Evolutionary conservation across 1,284 basidiomycete genomes (phyloP).

Genomic region (Cutaneotrichosporon cutaneum): DNA sequence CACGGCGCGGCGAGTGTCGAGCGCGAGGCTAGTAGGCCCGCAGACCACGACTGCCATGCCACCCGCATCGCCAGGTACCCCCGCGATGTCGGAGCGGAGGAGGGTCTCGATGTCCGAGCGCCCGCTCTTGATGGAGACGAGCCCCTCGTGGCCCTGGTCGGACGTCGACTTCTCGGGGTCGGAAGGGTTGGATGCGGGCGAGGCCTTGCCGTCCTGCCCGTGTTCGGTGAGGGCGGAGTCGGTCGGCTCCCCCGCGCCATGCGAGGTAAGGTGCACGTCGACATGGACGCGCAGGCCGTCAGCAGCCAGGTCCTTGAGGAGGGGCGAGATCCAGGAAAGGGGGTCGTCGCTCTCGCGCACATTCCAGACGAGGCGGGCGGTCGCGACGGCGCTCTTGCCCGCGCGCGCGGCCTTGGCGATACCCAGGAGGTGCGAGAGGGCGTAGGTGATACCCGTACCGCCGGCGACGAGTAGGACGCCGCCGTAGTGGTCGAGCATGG

Average conservation of each 20-base stretch:
- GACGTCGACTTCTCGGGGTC: background rate
- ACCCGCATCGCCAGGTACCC: slow-evolving; percentile 4
- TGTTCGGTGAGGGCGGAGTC: too few species aligned
- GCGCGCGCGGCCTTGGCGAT: slow-evolving; percentile 32
- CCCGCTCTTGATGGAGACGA: slow-evolving; percentile 15
- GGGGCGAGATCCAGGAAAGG: slow-evolving; percentile 28
- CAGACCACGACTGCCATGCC: slow-evolving; percentile 25
- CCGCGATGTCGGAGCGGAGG: slow-evolving; percentile 16
- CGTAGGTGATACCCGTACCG: slow-evolving; percentile 47
- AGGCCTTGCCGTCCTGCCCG: too few species aligned
- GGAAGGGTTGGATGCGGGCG: background rate
- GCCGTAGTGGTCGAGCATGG: slow-evolving; percentile 31
- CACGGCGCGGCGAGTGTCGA: slow-evolving; percentile 28
- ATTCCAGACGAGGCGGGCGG: slow-evolving; percentile 42
- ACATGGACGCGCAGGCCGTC: slow-evolving; percentile 16
- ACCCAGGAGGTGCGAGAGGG: slow-evolving; percentile 34
- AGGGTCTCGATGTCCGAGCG: slow-evolving; percentile 17
- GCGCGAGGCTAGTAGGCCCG: slow-evolving; percentile 28
- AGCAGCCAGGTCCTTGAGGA: slow-evolving; percentile 21
- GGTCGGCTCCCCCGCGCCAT: too few species aligned
- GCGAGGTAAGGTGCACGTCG: slow-evolving; percentile 20
- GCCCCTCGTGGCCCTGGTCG: slow-evolving; percentile 8
- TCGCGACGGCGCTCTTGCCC: slow-evolving; percentile 32
- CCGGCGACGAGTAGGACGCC: slow-evolving; percentile 45
- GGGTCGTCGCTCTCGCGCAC: slow-evolving; percentile 18